Conservation (phyloP, 306 rosid genomes). For the Acmispon strigosus region DNA sequence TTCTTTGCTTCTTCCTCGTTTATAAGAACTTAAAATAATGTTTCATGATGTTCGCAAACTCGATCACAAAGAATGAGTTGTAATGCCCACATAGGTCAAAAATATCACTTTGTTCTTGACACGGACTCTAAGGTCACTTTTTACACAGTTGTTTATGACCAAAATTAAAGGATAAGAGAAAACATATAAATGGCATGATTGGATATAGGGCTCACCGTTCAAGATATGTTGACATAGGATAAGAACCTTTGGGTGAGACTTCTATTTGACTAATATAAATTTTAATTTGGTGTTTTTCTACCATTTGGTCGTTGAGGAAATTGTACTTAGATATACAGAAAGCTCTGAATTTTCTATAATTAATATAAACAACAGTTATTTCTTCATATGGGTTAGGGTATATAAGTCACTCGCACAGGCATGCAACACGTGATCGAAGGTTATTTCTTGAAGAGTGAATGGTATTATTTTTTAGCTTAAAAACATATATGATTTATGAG, state of each 20-base stretch:
- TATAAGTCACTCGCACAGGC: neutral
- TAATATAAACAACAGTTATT: neutral
- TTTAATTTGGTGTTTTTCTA: conserved; percentile 8
- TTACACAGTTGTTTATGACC: conserved; percentile 12
- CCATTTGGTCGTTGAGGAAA: neutral
- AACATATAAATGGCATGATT: conserved; percentile 13
- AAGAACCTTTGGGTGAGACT: neutral
- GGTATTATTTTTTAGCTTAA: too few relatives aligned
- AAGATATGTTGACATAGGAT: neutral
- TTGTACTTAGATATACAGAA: neutral
- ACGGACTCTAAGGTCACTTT: conserved; percentile 19
- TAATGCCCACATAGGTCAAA: conserved; percentile 25
- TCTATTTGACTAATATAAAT: neutral
- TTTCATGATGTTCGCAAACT: too few relatives aligned
- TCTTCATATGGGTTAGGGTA: conserved; percentile 15
- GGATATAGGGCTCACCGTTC: conserved; percentile 22
- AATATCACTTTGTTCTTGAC: conserved; percentile 29
- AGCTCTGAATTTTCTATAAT: conserved; percentile 7
- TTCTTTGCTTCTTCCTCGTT: conserved; percentile 23
- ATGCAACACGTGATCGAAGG: conserved; percentile 23
- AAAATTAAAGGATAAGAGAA: neutral
- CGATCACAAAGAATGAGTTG: conserved; percentile 48
- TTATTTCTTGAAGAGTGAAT: neutral
- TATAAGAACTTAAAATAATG: neutral
- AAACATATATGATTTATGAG: too few relatives aligned